Evolutionary conservation across 495 filamentous ascomycete genomes (phyloP).

Genomic region (Trypethelium eluteriae): DNA sequence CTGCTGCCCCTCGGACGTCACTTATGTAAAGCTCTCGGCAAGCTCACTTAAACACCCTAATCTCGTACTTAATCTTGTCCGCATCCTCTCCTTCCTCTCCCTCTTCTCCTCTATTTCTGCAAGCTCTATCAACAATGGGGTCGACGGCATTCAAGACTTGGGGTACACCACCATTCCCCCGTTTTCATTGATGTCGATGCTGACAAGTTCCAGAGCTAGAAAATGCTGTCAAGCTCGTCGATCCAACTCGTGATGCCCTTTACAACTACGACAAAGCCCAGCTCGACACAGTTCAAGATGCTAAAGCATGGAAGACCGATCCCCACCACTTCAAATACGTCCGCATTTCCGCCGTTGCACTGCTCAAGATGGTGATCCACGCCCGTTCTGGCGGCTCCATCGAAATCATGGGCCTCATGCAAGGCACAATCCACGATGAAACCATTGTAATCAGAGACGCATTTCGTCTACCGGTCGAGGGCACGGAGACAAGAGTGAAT

Average conservation of each 20-base stretch:
- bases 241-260: constrained; percentile 79
- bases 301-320: constrained; percentile 74
- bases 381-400: constrained; percentile 83
- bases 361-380: constrained; percentile 99
- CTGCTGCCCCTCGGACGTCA: too few species aligned
- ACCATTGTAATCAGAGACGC: constrained; percentile 92
- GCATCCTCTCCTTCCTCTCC: background rate
- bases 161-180: background rate
- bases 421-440: constrained; percentile 76
- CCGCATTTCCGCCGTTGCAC: constrained; percentile 84
- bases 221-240: constrained; percentile 74
- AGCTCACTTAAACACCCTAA: background rate
- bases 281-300: constrained; percentile 51
- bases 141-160: constrained; percentile 4
- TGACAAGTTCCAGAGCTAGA: constrained; percentile 62
- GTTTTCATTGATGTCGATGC: constrained; percentile 5
- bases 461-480: constrained; percentile 90
- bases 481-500: constrained; percentile 95
- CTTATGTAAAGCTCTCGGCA: too few species aligned
- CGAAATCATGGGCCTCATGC: constrained; percentile 98
- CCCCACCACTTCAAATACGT: constrained; percentile 87
- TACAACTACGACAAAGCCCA: constrained; percentile 67
- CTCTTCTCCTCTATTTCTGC: background rate
- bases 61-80: background rate
- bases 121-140: background rate